A percentile compares a stretch with the other conserved stretches of the same genome.
phyloP scores from a whole-genome alignment of 306 rosid species.

The Pachyrhizus erosus region DNA sequence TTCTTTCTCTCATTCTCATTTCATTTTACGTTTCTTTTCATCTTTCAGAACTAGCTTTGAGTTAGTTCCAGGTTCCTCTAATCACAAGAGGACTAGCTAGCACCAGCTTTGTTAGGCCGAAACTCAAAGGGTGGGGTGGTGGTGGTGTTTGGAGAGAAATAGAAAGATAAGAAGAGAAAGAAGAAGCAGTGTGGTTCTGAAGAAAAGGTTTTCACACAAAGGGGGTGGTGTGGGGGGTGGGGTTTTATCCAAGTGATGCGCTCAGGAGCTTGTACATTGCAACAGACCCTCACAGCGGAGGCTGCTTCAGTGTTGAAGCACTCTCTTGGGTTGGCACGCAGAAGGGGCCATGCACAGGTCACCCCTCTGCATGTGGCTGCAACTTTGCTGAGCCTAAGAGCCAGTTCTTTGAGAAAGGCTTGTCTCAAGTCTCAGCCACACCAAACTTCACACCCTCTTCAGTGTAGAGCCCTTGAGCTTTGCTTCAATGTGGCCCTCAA shows the following conservation, averaged over 20 bases:
- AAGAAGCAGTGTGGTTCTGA: slow-evolving; percentile 29
- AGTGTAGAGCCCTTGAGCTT: slow-evolving; percentile 94
- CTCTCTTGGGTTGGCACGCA: slow-evolving; percentile 76
- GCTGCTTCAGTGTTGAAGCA: slow-evolving; percentile 96
- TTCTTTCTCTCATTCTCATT: not conserved
- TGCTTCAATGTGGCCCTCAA: slow-evolving; percentile 98
- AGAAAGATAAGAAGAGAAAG: slow-evolving; percentile 22
- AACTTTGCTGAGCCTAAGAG: slow-evolving; percentile 64
- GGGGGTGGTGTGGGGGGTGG: slow-evolving; percentile 74
- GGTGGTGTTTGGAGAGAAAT: slow-evolving; percentile 50
- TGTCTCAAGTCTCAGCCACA: slow-evolving; percentile 82
- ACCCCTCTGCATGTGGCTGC: slow-evolving; percentile 96
- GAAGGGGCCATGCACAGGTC: slow-evolving; percentile 95
- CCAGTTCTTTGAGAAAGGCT: slow-evolving; percentile 64
- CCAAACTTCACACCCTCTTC: slow-evolving; percentile 68
- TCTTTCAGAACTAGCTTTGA: slow-evolving; percentile 26
- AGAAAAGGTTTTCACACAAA: slow-evolving; percentile 22
- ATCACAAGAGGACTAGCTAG: slow-evolving; percentile 27
- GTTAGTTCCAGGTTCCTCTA: slow-evolving; percentile 25
- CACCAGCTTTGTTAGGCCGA: not conserved
- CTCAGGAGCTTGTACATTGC: slow-evolving; percentile 84
- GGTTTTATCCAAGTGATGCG: slow-evolving; percentile 83
- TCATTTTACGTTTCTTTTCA: not conserved
- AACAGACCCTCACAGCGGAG: slow-evolving; percentile 99
- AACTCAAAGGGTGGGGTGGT: slow-evolving; percentile 14